phyloP scores from a whole-genome alignment of 768 basidiomycete species.

The Pleurotus tuoliensis region DNA sequence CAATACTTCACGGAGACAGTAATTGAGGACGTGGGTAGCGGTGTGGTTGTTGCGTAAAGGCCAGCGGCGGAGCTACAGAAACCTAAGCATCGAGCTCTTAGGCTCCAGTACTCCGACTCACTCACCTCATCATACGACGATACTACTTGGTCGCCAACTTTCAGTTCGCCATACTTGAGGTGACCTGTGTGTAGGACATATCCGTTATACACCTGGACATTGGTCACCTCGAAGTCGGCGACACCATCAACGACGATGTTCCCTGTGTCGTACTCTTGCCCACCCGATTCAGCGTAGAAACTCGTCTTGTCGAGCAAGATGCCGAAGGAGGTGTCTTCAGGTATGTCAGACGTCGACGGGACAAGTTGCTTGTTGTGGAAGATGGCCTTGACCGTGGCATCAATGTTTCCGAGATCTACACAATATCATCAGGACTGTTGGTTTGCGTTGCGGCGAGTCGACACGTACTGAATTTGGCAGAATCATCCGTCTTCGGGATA shows the following conservation, averaged over 20 bases:
- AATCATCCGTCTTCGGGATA: slow-evolving; percentile 92
- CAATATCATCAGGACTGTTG: background rate
- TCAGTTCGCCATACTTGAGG: slow-evolving; percentile 83
- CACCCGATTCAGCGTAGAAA: slow-evolving; percentile 97
- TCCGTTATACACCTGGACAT: slow-evolving; percentile 93
- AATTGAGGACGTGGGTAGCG: slow-evolving; percentile 98
- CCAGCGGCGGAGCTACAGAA: slow-evolving; percentile 77
- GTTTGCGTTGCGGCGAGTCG: no score
- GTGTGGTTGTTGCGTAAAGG: slow-evolving; percentile 98
- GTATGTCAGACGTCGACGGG: slow-evolving; percentile 60
- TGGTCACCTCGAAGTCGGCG: slow-evolving; percentile 89
- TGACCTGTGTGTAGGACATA: slow-evolving; percentile 92
- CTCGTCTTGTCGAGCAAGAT: slow-evolving; percentile 87
- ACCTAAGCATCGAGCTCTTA: slow-evolving; percentile 3
- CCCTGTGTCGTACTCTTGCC: slow-evolving; percentile 96
- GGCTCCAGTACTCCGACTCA: no score
- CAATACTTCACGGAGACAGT: slow-evolving; percentile 83
- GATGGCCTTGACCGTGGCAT: slow-evolving; percentile 74
- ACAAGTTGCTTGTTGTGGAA: slow-evolving; percentile 80
- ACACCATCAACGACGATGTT: slow-evolving; percentile 89
- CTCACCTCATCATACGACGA: slow-evolving; percentile 89
- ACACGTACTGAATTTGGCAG: slow-evolving; percentile 80
- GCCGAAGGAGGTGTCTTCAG: slow-evolving; percentile 71
- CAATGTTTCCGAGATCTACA: slow-evolving; percentile 73
- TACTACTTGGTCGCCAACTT: slow-evolving; percentile 77